Evolutionary conservation across 2,329 filamentous ascomycete genomes (phyloP).

Genomic region (Alternaria longipes): DNA sequence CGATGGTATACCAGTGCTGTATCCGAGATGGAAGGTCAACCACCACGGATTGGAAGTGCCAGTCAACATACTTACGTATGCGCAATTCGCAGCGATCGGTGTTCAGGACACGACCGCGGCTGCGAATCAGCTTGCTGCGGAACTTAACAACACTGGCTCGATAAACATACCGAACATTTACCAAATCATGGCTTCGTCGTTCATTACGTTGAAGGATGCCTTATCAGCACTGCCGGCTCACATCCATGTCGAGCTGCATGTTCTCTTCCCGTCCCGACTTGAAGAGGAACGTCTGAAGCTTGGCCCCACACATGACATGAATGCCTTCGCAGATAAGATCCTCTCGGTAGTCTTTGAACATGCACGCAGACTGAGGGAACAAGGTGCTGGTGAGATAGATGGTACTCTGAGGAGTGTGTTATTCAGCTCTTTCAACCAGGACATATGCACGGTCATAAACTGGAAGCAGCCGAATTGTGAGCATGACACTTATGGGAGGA

Average conservation of each 20-base stretch:
- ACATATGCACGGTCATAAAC: slow-evolving; percentile 91
- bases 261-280: slow-evolving; percentile 80
- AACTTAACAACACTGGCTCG: slow-evolving; percentile 35
- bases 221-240: slow-evolving; percentile 77
- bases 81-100: slow-evolving; percentile 70
- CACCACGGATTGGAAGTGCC: slow-evolving; percentile 82
- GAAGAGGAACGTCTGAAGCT: slow-evolving; percentile 77
- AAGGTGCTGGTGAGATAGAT: slow-evolving; percentile 61
- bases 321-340: slow-evolving; percentile 83
- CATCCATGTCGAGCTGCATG: slow-evolving; percentile 90
- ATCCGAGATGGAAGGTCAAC: slow-evolving; percentile 82
- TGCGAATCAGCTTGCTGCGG: slow-evolving; percentile 33
- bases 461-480: slow-evolving; percentile 98
- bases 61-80: slow-evolving; percentile 78
- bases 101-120: slow-evolving; percentile 40
- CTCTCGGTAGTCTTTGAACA: slow-evolving; percentile 91
- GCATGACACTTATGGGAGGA: slow-evolving; percentile 36
- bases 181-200: slow-evolving; percentile 75
- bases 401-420: slow-evolving; percentile 85
- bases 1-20: slow-evolving; percentile 86
- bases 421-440: slow-evolving; percentile 91
- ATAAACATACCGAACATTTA: slow-evolving; percentile 68
- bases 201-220: slow-evolving; percentile 81
- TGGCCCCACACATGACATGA: slow-evolving; percentile 81
- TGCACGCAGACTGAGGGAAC: slow-evolving; percentile 73